Percentiles rank a stretch among this genome's conserved stretches.
phyloP scores from a whole-genome alignment of 83 land plant species.

The Larix sibirica region DNA sequence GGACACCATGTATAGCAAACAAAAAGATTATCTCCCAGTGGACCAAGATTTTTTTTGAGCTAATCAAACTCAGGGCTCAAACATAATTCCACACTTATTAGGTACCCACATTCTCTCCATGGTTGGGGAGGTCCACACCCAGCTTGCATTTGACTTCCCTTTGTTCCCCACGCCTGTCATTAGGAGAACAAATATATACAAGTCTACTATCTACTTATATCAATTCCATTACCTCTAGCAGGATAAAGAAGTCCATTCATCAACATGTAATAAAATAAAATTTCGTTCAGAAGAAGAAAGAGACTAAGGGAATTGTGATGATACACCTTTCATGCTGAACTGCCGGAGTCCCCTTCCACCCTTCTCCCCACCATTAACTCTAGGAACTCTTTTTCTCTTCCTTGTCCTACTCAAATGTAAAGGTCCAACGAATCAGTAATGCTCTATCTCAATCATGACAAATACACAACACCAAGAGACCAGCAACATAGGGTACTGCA shows the following conservation, averaged over 20 bases:
- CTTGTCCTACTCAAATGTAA: constrained; percentile 29
- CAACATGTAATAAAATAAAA: not conserved
- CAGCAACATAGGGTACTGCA: not conserved
- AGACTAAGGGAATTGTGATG: not conserved
- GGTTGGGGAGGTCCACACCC: no score
- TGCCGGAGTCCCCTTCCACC: constrained; percentile 92
- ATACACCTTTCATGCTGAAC: constrained; percentile 90
- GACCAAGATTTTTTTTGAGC: not conserved
- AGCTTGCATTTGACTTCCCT: no score
- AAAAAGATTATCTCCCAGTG: not conserved
- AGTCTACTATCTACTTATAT: not conserved
- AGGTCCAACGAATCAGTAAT: not conserved
- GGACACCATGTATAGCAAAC: not conserved
- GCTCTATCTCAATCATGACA: constrained; percentile 17
- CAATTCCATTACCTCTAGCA: not conserved
- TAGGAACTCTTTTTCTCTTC: constrained; percentile 79
- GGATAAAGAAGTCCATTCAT: not conserved
- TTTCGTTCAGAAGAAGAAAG: not conserved
- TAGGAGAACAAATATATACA: not conserved
- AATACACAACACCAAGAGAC: not conserved
- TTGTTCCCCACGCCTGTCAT: not conserved
- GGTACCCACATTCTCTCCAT: no score
- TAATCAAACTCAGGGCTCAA: no score
- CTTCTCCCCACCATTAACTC: constrained; percentile 73
- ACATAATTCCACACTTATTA: no score